phyloP scores from a whole-genome alignment of 2,329 filamentous ascomycete genomes.

The Didymellaceae sp. region DNA sequence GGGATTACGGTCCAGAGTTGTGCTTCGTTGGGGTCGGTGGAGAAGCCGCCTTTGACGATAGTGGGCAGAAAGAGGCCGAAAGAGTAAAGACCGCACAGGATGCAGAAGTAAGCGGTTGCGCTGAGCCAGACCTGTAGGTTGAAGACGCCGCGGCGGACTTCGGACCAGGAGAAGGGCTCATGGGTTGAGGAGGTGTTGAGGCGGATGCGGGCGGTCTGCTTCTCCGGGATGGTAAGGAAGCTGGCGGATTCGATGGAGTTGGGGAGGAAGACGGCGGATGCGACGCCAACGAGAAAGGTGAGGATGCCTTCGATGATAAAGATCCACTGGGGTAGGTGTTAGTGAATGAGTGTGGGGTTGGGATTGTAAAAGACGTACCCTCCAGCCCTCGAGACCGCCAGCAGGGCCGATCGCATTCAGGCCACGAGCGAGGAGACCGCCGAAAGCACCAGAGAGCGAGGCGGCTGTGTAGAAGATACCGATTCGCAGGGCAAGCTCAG shows the following conservation, averaged over 20 bases:
- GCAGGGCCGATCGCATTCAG: conserved; percentile 64
- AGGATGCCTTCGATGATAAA: conserved; percentile 65
- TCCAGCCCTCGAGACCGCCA: conserved; percentile 63
- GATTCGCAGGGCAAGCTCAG: conserved; percentile 67
- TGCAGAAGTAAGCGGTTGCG: conserved; percentile 66
- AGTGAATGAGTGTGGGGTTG: neutral
- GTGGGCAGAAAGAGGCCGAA: conserved; percentile 72
- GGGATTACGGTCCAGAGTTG: conserved; percentile 71
- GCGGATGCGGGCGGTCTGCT: conserved; percentile 56
- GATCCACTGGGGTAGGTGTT: conserved; percentile 58
- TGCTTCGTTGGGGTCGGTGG: conserved; percentile 62
- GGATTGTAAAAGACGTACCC: neutral
- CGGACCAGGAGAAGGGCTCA: conserved; percentile 66
- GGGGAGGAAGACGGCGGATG: conserved; percentile 63
- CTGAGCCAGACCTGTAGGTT: conserved; percentile 69
- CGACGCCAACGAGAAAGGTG: conserved; percentile 60
- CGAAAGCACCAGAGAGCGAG: conserved; percentile 69
- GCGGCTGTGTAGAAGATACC: conserved; percentile 73
- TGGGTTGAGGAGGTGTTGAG: conserved; percentile 43
- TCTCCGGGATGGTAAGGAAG: conserved; percentile 63
- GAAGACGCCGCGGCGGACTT: conserved; percentile 67
- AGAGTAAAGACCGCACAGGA: conserved; percentile 64
- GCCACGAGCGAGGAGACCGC: conserved; percentile 67
- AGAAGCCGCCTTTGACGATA: conserved; percentile 65
- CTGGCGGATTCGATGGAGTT: conserved; percentile 61